phyloP scores from a whole-genome alignment of 106 monocot genomes.

The Gastrodia elata region DNA sequence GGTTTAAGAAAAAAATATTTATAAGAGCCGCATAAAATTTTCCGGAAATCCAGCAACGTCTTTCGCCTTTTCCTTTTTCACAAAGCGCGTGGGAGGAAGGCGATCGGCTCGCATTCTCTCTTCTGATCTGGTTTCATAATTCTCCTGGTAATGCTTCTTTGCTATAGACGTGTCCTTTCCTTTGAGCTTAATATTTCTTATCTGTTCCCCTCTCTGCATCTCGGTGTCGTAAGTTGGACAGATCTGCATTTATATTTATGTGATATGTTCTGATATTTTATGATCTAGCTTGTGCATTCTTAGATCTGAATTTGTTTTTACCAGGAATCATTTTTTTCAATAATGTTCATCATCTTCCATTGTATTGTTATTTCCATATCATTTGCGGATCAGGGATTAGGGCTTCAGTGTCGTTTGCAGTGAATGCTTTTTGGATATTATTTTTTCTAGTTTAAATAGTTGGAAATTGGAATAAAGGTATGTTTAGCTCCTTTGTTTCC shows the following conservation, averaged over 20 bases:
- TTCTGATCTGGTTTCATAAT: background rate
- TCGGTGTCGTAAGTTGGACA: background rate
- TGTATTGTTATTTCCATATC: background rate
- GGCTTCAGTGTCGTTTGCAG: background rate
- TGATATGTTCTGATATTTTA: background rate
- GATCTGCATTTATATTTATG: background rate
- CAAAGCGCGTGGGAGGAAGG: background rate
- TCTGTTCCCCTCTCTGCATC: background rate
- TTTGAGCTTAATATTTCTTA: background rate
- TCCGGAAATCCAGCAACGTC: too few relatives aligned
- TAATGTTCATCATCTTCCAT: background rate
- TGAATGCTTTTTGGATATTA: background rate
- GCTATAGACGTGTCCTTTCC: background rate
- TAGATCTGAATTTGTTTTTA: background rate
- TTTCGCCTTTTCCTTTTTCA: background rate
- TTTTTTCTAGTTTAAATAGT: background rate
- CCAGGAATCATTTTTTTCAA: background rate
- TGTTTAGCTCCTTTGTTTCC: background rate
- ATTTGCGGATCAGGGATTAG: background rate
- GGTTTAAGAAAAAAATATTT: too few relatives aligned
- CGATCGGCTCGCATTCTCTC: background rate
- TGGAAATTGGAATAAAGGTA: background rate
- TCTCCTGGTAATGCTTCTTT: constrained; percentile 5
- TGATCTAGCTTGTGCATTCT: background rate
- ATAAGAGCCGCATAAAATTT: too few relatives aligned